phyloP scores from a whole-genome alignment of 148 eudicot genomes.

The Hydrangea macrophylla region DNA sequence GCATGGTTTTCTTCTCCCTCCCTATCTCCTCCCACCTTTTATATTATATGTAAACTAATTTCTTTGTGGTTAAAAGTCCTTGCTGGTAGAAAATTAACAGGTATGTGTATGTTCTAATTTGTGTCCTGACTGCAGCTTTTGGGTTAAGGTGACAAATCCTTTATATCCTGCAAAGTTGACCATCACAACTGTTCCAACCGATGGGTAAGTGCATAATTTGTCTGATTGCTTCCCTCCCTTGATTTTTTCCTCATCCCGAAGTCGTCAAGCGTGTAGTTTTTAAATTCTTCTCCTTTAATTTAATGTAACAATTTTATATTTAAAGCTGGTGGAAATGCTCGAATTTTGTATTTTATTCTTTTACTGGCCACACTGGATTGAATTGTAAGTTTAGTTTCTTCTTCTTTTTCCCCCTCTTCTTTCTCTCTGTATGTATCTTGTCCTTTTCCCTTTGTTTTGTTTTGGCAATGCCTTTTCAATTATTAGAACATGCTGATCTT shows the following conservation, averaged over 20 bases:
- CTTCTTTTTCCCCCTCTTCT: no score
- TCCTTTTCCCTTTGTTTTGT: no score
- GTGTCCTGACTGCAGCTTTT: constrained; percentile 44
- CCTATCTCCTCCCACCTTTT: neutral
- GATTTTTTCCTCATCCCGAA: neutral
- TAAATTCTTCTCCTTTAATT: neutral
- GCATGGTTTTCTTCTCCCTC: neutral
- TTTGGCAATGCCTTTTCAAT: neutral
- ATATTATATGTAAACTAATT: neutral
- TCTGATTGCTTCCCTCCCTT: neutral
- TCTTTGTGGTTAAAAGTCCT: neutral
- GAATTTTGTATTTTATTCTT: neutral
- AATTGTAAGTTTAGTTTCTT: no score
- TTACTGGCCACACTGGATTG: neutral
- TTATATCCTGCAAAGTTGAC: constrained; percentile 53
- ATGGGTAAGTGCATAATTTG: constrained; percentile 41
- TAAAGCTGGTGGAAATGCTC: neutral
- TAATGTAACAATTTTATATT: neutral
- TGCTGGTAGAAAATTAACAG: neutral
- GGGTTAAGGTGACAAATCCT: constrained; percentile 46
- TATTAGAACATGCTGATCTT: no score
- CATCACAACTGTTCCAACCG: constrained; percentile 38
- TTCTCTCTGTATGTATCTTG: no score
- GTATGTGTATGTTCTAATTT: neutral
- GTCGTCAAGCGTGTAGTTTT: neutral